Evolutionary conservation across 1,284 basidiomycete genomes (phyloP), one percentile per base, ranked within the genome.

Genomic region (Boletus semigastroideus): DNA sequence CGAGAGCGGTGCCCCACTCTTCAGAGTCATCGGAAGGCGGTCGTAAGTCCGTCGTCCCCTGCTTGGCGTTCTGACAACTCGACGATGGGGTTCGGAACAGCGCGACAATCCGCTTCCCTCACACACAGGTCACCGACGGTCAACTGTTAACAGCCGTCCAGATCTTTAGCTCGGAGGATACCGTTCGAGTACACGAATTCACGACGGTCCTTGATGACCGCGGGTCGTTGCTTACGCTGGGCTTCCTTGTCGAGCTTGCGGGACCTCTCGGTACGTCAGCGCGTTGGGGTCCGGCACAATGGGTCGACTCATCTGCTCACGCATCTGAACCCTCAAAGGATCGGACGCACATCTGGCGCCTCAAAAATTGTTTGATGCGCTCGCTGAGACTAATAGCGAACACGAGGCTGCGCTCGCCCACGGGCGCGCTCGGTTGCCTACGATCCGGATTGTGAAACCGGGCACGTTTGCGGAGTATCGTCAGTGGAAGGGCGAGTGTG

Each of bases 391-490:
- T 1, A 49, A 61, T 13, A 2, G 12, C 1, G 46, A 41, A 17
- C 42, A 41, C 7, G 16, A 37, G 14, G 4, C 2, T 16, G 48
- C 37, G 13, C 37, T 59, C 27, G 34, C 47, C 13, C 12, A 19
- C 0, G 60, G 53, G 5, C 17, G 41, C 1, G 43, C 51, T 2
- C 12, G 45, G 14, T 41, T 60, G 4, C 61, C 61, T 1, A 62
- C 52, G 19, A 46, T 61, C 37, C 53, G 59, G 2, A 25, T 61
- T 4, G 48, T 63, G 3, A 59, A 53, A 25, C 7, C 42, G 40
- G 36, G 58, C 27, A 61, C 61, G 14, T 63, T 65, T 9, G 19
- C 43, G 5, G 54, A 61, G 16, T 65, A 59, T 34, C 61, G 53
- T 38, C 37, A 43, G 4, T 59, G 53, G 61, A 57, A 22, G 22